These are phyloP conservation scores for Colletotrichum eleusines DNA, from an alignment of 2,329 filamentous ascomycete genomes.

Conservation along the genomic window DNA sequence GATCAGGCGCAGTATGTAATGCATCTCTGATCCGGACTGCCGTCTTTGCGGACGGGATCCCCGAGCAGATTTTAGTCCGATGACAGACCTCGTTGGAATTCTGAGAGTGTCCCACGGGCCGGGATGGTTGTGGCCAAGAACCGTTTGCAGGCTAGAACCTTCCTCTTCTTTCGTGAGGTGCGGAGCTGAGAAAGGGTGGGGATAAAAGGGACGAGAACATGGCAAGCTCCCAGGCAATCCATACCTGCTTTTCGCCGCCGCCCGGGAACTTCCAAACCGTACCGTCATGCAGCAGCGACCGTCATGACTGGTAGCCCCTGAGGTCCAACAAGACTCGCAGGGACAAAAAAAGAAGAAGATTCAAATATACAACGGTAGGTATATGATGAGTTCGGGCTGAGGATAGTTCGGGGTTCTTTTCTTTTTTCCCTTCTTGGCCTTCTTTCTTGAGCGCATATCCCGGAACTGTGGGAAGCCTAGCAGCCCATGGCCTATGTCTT, in stretches of 20 bases:
- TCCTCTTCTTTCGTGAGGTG: conserved; percentile 11
- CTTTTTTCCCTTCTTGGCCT: conserved; percentile 9
- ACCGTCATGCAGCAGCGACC: conserved; percentile 23
- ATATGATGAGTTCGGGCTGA: conserved; percentile 25
- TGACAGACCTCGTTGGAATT: conserved; percentile 28
- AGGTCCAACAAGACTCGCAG: too few species aligned
- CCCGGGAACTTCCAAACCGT: conserved; percentile 22
- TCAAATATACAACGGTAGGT: neutral
- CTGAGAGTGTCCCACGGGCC: conserved; percentile 15
- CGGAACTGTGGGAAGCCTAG: conserved; percentile 17
- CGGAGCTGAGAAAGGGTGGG: conserved; percentile 7
- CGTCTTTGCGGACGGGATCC: conserved; percentile 21
- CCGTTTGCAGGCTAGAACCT: conserved; percentile 28
- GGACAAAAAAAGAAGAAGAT: neutral
- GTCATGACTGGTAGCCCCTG: conserved; percentile 23
- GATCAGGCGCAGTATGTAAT: conserved; percentile 21
- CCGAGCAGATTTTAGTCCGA: conserved; percentile 23
- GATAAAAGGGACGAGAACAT: conserved; percentile 11
- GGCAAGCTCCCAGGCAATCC: conserved; percentile 20
- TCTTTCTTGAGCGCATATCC: neutral
- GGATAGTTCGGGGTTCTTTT: conserved; percentile 17
- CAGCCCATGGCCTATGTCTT: neutral
- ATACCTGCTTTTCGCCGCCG: conserved; percentile 10
- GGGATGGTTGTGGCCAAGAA: conserved; percentile 25
- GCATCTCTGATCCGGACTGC: conserved; percentile 29